Percentiles rank a stretch among this genome's conserved stretches.
These are phyloP conservation scores for Mycosphaerella sp. DNA, from an alignment of 2,329 filamentous ascomycete species.

Conservation along the genomic window DNA sequence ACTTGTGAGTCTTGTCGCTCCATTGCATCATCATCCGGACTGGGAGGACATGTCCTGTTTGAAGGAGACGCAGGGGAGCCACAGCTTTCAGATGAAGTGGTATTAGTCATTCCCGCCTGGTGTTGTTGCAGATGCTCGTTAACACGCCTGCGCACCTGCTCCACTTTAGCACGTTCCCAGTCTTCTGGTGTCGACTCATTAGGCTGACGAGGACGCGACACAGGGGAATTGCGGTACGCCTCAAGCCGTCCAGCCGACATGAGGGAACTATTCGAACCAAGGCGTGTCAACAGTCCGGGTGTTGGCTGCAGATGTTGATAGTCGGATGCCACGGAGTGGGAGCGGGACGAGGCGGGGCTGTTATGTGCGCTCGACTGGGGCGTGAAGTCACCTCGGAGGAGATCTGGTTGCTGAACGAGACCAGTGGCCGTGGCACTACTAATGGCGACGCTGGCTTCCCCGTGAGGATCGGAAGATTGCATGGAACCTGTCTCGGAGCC, in stretches of 20 bases:
- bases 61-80: conserved; percentile 27
- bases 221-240: conserved; percentile 11
- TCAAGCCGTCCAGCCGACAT: conserved; percentile 20
- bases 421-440: conserved; percentile 59
- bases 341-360: conserved; percentile 24
- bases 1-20: conserved; percentile 24
- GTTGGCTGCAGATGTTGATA: conserved; percentile 21
- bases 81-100: conserved; percentile 1
- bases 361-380: conserved; percentile 19
- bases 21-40: conserved; percentile 36
- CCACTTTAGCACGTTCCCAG: conserved; percentile 32
- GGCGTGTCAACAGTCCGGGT: conserved; percentile 22
- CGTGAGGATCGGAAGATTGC: conserved; percentile 56
- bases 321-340: conserved; percentile 21
- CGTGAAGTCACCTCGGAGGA: conserved; percentile 36
- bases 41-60: conserved; percentile 41
- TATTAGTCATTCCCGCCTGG: conserved; percentile 26
- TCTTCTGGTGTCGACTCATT: conserved; percentile 31
- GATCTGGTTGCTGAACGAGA: conserved; percentile 47
- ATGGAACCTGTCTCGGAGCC: conserved; percentile 55
- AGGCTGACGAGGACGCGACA: conserved; percentile 17
- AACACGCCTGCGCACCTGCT: conserved; percentile 32
- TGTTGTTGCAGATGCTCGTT: conserved; percentile 33
- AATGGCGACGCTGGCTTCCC: conserved; percentile 57
- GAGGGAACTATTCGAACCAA: conserved; percentile 28